Evolutionary conservation across 1,139 yeast species (phyloP).

Genomic region (Taphrina deformans): DNA sequence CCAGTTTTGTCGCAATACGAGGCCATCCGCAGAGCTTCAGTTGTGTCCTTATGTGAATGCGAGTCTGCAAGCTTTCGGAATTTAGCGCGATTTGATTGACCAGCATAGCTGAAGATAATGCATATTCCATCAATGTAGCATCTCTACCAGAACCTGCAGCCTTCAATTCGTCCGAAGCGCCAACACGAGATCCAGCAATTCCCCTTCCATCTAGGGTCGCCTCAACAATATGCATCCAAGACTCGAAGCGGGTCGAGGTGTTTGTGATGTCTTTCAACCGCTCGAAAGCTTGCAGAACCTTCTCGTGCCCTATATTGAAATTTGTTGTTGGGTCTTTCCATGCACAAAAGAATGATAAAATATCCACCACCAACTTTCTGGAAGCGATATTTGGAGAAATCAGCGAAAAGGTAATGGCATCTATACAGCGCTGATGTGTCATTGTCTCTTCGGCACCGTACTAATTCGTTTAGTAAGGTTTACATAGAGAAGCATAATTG

Average conservation of each 20-base stretch:
- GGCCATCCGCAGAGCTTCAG: conserved; percentile 74
- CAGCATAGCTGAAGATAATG: conserved; percentile 72
- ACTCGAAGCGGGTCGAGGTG: conserved; percentile 67
- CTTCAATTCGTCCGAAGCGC: conserved; percentile 85
- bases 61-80: conserved; percentile 62
- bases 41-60: conserved; percentile 76
- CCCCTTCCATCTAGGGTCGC: conserved; percentile 85
- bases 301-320: conserved; percentile 54
- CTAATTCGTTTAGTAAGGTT: background rate
- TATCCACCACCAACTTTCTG: conserved; percentile 77
- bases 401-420: conserved; percentile 61
- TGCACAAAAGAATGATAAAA: conserved; percentile 59
- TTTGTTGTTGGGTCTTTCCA: conserved; percentile 50
- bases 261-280: conserved; percentile 61
- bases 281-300: conserved; percentile 65
- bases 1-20: conserved; percentile 62
- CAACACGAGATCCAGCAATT: conserved; percentile 82
- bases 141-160: conserved; percentile 64
- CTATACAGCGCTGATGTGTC: conserved; percentile 54
- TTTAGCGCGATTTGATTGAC: conserved; percentile 70
- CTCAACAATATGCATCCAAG: conserved; percentile 78
- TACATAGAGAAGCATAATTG: background rate
- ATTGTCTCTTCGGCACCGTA: conserved; percentile 61
- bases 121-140: conserved; percentile 73
- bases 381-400: conserved; percentile 68